Percentiles rank a stretch among this genome's conserved stretches.
These are phyloP conservation scores for Podila verticillata DNA, from an alignment of 192 early-diverging fungal species.

Conservation along the genomic window DNA sequence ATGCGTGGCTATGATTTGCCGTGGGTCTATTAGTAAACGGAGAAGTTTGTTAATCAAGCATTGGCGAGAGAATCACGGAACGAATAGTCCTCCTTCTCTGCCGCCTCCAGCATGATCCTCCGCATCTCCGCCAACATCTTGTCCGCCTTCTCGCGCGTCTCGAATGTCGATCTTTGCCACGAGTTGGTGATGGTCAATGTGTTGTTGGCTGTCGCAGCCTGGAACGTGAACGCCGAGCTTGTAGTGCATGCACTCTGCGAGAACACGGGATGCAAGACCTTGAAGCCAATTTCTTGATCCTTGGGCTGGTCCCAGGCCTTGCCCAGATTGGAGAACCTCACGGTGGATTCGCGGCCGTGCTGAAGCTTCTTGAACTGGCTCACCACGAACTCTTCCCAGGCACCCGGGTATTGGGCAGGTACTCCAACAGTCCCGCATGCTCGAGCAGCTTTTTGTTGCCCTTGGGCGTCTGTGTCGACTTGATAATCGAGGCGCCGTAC, in stretches of 20 bases:
- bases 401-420: constrained; percentile 13
- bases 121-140: constrained; percentile 15
- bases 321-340: constrained; percentile 31
- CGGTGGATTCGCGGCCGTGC: constrained; percentile 21
- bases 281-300: not conserved
- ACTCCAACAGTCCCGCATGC: constrained; percentile 16
- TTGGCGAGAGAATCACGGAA: constrained; percentile 19
- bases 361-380: constrained; percentile 29
- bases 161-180: constrained; percentile 25
- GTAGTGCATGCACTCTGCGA: constrained; percentile 12
- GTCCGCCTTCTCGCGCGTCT: not conserved
- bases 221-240: constrained; percentile 8
- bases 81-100: constrained; percentile 11
- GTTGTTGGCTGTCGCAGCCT: constrained; percentile 28
- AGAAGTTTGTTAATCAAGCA: not conserved
- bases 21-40: not conserved
- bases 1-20: no score
- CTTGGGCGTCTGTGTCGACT: not conserved
- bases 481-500: constrained; percentile 16
- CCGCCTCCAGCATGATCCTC: constrained; percentile 26
- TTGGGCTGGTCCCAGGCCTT: constrained; percentile 16
- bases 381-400: constrained; percentile 22
- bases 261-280: constrained; percentile 19
- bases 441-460: constrained; percentile 1
- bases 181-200: constrained; percentile 4